Evolutionary conservation across 2,329 filamentous ascomycete genomes (phyloP), one percentile per base, ranked within the genome.

Genomic region (Phialemonium atrogriseum): DNA sequence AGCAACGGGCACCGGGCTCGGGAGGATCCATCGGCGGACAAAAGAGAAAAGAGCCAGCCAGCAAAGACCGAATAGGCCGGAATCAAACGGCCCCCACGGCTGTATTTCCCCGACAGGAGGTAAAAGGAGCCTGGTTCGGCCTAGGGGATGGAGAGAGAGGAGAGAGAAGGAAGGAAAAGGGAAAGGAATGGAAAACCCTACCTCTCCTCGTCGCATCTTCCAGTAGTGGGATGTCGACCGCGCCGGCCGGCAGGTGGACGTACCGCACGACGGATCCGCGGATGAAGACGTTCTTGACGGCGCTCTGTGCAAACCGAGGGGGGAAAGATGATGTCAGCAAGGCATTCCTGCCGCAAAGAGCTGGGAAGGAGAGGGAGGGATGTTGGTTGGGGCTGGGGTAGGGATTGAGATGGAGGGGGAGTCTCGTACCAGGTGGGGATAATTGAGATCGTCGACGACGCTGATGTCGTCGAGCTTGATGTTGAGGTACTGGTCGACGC

Each of bases 401-500:
- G n/a, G n/a, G 7, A 6, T 24, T 10, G 9, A 33, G 19, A 23
- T 12, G 13, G 8, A 19, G 12, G 10, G 30, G 17, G 15, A 18
- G 13, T 4, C 6, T 52, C 67, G 32, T 50, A 89, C 84, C 58
- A 98, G 62, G 60, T 98, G 91, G 30, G 91, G 91, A 56, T 95
- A 96, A 60, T 88, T 87, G 52, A 91, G 66, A 63, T 96, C 86
- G 45, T 98, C 88, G 16, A 94, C 73, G 19, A 96, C 89, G 41
- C 80, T 73, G 39, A 96, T 93, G 52, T 95, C 86, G 53, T 98
- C 91, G 30, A 98, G 77, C 69, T 96, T 96, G 65, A 98, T 95
- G 65, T 98, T 98, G 53, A 98, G 77, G 63, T 94, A 98, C 66
- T 96, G 91, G 58, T 98, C 91, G 45, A 98, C 89, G 53, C 84